Base-by-base conservation (phyloP, 2,329 filamentous ascomycete species). In the Phyllosticta ampelicida region DNA sequence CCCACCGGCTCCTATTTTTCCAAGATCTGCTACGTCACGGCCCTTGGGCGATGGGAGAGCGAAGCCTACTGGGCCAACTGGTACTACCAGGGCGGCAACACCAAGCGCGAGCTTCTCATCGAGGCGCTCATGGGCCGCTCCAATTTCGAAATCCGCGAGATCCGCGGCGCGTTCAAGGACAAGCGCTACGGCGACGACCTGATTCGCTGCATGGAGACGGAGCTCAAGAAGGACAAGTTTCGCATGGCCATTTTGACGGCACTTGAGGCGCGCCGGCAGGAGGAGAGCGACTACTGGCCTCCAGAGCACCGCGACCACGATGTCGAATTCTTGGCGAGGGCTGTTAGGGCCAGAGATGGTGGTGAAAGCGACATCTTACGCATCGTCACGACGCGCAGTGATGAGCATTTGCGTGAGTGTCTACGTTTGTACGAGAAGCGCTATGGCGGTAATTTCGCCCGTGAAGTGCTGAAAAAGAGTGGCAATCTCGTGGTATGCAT, bases 1-100 rank as follows among this genome's bases (percentile, higher is more conserved):
- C 90, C 91, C 73, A 85, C 89, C 50, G 80, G 86, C 56, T 79
- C 85, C 4, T 85, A 83, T 64, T 85, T 97, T 63, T 92, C 91
- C 74, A 97, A 97, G 74, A 87, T 88, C 6, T 90, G 87, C 67
- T 96, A 97, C 71, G 85, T 91, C 3, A 91, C 89, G 2, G 90
- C 92, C 0, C 81, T 97, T 0, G 94, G 94, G 9, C 81, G 82
- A 55, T 97, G 90, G 86, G 94, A 96, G 74, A 86, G 85, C 64
- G 94, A 99, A 71, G 89, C 90, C 0, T 96, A 96, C 78, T 99
- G 94, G 91, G 90, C 92, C 60, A 97, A 96, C 71, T 96, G 90
- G 73, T 97, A 90, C 86, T 97, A 96, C 74, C 92, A 96, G 69
- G 86, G 86, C 44, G 87, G 92, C 71, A 88, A 86, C 66, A 89